These are phyloP conservation scores for Gremmenia infestans DNA, from an alignment of 2,329 filamentous ascomycete genomes.

Conservation along the genomic window DNA sequence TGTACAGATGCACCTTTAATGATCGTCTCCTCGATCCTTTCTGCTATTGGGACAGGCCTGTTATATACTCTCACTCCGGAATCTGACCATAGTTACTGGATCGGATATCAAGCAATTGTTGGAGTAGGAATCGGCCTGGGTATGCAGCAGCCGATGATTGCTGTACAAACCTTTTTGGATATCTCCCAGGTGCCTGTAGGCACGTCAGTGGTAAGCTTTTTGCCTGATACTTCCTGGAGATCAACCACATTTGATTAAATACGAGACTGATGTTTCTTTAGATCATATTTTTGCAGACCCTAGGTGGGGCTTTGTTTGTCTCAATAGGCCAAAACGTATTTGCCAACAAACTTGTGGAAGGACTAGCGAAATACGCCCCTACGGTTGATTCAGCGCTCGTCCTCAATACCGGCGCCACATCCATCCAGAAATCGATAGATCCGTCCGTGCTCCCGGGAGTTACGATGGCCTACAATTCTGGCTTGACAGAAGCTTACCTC, in stretches of 20 bases:
- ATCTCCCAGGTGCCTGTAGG: constrained; percentile 8
- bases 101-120: constrained; percentile 51
- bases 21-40: constrained; percentile 17
- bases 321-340: constrained; percentile 47
- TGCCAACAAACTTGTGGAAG: constrained; percentile 12
- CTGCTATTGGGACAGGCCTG: constrained; percentile 43
- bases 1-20: constrained; percentile 9
- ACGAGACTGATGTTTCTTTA: not conserved
- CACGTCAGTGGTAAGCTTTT: constrained; percentile 1
- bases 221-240: not conserved
- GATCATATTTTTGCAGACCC: constrained; percentile 46
- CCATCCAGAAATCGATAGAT: constrained; percentile 49
- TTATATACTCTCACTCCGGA: constrained; percentile 47
- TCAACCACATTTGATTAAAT: not conserved
- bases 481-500: constrained; percentile 50
- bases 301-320: constrained; percentile 52
- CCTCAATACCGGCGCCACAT: constrained; percentile 38
- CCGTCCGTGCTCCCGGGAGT: constrained; percentile 47
- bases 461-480: constrained; percentile 53
- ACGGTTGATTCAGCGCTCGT: constrained; percentile 29
- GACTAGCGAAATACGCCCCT: constrained; percentile 28
- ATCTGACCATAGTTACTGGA: constrained; percentile 45
- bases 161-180: constrained; percentile 13
- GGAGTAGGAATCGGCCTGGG: constrained; percentile 52
- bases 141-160: constrained; percentile 36